A percentile compares a stretch with the other conserved stretches of the same genome.
These are phyloP conservation scores for Sarocladium strictum DNA, from an alignment of 2,329 filamentous ascomycete species.

Conservation along the genomic window DNA sequence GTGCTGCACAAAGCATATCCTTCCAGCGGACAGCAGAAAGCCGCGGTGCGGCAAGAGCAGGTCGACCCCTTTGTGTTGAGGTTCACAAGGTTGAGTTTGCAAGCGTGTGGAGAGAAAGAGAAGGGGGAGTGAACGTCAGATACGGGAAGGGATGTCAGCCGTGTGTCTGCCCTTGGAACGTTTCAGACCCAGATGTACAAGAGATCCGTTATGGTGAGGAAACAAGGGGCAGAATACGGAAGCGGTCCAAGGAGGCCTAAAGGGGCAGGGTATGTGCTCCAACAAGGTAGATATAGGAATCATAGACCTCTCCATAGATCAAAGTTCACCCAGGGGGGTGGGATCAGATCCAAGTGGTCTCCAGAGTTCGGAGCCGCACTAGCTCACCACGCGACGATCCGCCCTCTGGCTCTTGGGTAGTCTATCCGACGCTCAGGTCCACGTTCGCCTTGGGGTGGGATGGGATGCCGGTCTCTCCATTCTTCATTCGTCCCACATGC, in stretches of 20 bases:
- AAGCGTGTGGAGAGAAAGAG: background rate
- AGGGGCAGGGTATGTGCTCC: background rate
- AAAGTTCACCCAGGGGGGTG: background rate
- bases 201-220: background rate
- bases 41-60: background rate
- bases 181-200: background rate
- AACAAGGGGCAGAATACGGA: background rate
- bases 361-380: background rate
- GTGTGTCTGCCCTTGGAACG: background rate
- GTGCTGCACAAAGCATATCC: slow-evolving; percentile 2
- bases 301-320: background rate
- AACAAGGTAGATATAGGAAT: background rate
- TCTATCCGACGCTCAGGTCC: background rate
- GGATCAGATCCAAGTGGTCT: background rate
- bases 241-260: background rate
- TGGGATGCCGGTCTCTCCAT: background rate
- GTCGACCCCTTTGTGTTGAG: too few relatives aligned
- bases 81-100: too few relatives aligned
- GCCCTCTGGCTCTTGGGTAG: background rate
- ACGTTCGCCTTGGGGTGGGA: background rate
- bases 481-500: background rate
- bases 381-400: slow-evolving; percentile 7
- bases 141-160: background rate
- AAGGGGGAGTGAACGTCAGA: background rate
- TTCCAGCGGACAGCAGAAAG: slow-evolving; percentile 1